Conservation (phyloP, 2,329 filamentous ascomycete genomes). For the Fusarium pseudonygamai region DNA sequence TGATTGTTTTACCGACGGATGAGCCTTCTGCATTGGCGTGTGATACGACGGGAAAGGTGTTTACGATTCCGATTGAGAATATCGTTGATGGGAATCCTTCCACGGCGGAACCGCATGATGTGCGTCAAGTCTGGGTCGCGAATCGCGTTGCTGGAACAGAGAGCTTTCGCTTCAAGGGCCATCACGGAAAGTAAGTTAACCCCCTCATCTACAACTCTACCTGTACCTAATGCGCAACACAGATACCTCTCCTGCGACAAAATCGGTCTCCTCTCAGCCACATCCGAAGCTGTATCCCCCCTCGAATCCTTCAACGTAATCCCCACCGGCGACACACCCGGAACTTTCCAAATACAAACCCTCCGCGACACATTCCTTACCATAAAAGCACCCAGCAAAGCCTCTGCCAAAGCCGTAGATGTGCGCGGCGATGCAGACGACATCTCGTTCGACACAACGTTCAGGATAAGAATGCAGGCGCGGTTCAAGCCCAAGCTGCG, state of each 20-base stretch:
- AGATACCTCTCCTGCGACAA: slow-evolving; percentile 90
- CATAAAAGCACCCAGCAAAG: slow-evolving; percentile 64
- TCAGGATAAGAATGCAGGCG: slow-evolving; percentile 93
- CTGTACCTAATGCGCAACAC: slow-evolving; percentile 11
- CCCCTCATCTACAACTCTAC: fast-evolving
- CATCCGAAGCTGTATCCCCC: slow-evolving; percentile 81
- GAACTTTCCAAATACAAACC: slow-evolving; percentile 80
- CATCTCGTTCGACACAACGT: slow-evolving; percentile 73
- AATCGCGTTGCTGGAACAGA: slow-evolving; percentile 85
- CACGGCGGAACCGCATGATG: slow-evolving; percentile 95
- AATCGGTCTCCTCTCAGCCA: slow-evolving; percentile 79
- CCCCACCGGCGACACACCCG: slow-evolving; percentile 69
- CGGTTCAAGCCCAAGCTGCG: slow-evolving; percentile 88
- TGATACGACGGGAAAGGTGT: slow-evolving; percentile 88
- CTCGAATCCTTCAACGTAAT: slow-evolving; percentile 84
- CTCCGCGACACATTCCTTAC: slow-evolving; percentile 76
- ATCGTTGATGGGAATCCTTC: slow-evolving; percentile 82
- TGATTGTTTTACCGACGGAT: slow-evolving; percentile 83
- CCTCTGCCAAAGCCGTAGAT: slow-evolving; percentile 63
- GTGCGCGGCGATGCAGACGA: slow-evolving; percentile 79
- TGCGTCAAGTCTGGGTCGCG: slow-evolving; percentile 94
- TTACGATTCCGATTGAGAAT: slow-evolving; percentile 84
- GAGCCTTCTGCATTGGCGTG: slow-evolving; percentile 80
- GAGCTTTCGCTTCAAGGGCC: slow-evolving; percentile 84
- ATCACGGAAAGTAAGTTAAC: slow-evolving; percentile 77